Base-by-base conservation (phyloP, 2,329 filamentous ascomycete genomes). In the Pezicula neosporulosa region DNA sequence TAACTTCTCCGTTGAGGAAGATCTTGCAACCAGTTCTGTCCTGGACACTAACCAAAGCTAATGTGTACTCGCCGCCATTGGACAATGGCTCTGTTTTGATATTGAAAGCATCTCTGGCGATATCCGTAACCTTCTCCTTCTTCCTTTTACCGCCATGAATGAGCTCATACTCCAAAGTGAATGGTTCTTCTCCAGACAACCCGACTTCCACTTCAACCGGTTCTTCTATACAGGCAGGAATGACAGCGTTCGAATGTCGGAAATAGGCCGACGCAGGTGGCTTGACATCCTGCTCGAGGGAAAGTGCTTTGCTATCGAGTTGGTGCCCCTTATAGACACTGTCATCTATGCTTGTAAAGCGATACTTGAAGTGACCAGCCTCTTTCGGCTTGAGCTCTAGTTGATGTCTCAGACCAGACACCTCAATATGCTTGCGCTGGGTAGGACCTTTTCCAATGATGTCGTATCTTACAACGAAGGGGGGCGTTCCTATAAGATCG, bases 401-500 rank as follows among this genome's bases (percentile, higher is more conserved):
- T 65, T 96, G 92, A 56, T 90, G 84, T 49, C 93, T 83, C 50
- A 96, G 77, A 4, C 87, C 86, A n/a, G 80, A 70, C 43, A 95
- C 77, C 15, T 68, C 71, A 41, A 86, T 77, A 15, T 68, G 33
- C 47, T 62, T 51, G 8, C 54, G 48, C 38, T 50, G 47, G 76
- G 56, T 83, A 74, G 50, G 77, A 72, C 52, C 77, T 6, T 82
- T 81, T 48, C 79, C 82, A 62, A 81, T 83, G 51, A 91, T 79
- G 41, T 85, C 85, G 67, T 97, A 99, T 19, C 77, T 76, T 43
- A 99, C 77, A n/a, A 77, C 76, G 71, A 99, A 99, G 1, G 93
- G 93, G 43, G 95, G 93, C 0, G 91, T 96, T 54, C 94, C 94
- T 27, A 93, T 87, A 37, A 99, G 77, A 66, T 97, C 91, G 46